Percentiles rank a stretch among this genome's conserved stretches.
Evolutionary conservation across 2,329 filamentous ascomycete genomes (phyloP).

Genomic region (Sporothrix dimorphospora): DNA sequence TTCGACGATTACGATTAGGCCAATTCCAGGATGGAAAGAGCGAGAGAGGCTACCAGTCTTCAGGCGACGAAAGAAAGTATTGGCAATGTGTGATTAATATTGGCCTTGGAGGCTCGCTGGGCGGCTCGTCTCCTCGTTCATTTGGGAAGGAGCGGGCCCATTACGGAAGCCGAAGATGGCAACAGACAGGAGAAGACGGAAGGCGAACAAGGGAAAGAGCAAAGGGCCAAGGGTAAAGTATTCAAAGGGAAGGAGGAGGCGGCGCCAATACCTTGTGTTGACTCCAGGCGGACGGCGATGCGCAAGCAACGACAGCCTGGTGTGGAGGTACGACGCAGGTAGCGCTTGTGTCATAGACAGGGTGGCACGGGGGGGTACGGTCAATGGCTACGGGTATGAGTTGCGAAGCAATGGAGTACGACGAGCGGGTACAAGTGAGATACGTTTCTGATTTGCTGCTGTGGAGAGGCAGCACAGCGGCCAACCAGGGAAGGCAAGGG

Average conservation of each 20-base stretch:
- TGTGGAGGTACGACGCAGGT: constrained; percentile 12
- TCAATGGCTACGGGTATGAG: background rate
- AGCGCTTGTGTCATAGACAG: constrained; percentile 21
- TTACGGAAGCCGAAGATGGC: background rate
- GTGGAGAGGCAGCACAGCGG: constrained; percentile 4
- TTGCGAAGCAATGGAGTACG: background rate
- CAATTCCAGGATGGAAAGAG: constrained; percentile 4
- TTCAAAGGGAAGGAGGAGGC: background rate
- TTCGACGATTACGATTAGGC: constrained; percentile 10
- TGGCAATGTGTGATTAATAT: constrained; percentile 17
- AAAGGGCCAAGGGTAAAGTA: background rate
- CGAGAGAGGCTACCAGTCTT: background rate
- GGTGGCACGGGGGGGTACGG: background rate
- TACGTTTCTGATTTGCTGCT: background rate
- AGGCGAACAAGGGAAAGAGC: constrained; percentile 5
- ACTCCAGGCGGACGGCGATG: constrained; percentile 7
- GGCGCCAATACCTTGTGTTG: constrained; percentile 4
- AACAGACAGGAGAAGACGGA: background rate
- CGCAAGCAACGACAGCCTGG: constrained; percentile 9
- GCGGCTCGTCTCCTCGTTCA: constrained; percentile 1
- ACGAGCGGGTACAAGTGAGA: background rate
- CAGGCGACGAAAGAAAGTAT: background rate
- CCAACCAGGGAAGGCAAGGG: constrained; percentile 5
- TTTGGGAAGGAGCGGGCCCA: constrained; percentile 11
- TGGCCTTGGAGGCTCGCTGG: constrained; percentile 14